Base-by-base conservation (phyloP, 2,329 filamentous ascomycete species). In the Lomentospora prolificans region DNA sequence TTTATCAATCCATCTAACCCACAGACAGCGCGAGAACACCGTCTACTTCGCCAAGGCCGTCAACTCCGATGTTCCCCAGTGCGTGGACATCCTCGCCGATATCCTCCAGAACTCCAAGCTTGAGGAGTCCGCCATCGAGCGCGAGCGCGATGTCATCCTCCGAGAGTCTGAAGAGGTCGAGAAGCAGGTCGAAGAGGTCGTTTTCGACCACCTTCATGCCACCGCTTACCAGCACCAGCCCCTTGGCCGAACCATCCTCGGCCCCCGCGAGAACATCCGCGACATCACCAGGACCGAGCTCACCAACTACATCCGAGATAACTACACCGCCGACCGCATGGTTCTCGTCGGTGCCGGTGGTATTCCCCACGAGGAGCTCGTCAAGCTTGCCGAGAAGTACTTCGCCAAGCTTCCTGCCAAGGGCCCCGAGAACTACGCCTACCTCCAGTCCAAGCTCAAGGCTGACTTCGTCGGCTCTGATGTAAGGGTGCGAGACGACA, bases 21-120 rank as follows among this genome's bases (percentile, higher is more conserved):
- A 53, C 57, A 60, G 60, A 61, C 67, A 89, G 91, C 90, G 94
- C 74, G 94, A 99, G 76, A 97, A 96, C 83, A 99, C 94, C 67
- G 94, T 99, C 70, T 99, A 99, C 84, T 99, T 97, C 75, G 94
- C 94, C 75, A 96, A 97, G 80, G 87, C 92, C 62, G 96, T 99
- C 81, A 99, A 99, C 80, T 85, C 87, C 75, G 92, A 99, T 72
- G 90, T 97, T 60, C 91, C 91, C 67, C 88, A 91, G 73, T 89
- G 89, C 70, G 94, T 99, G 74, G 90, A 99, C 74, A 97, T 99
- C 68, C 89, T 99, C 60, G 88, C 94, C 79, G 94, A 99, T 72
- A 99, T 99, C 71, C 89, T 99, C 60, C 94, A 97, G 75, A 95
- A 99, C 85, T 97, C 94, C 64, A 96, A 95, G 80, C 90, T 99